phyloP scores from a whole-genome alignment of 805 yeast genomes.

The Wickerhamomyces bovis region DNA sequence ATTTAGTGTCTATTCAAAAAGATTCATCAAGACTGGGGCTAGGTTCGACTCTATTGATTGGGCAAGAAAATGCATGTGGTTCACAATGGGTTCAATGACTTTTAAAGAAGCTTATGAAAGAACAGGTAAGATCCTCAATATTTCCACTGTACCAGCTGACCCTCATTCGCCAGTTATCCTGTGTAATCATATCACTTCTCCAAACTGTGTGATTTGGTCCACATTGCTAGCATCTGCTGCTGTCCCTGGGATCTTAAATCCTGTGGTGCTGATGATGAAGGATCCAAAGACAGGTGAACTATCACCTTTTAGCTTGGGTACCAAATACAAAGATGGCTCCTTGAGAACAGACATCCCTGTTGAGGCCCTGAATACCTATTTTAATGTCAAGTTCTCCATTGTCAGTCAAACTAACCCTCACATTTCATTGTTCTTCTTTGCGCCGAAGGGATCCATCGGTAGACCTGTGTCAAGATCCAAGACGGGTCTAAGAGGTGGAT shows the following conservation, averaged over 20 bases:
- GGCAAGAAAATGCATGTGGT: conserved; percentile 65
- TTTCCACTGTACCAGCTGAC: conserved; percentile 77
- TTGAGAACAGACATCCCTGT: conserved; percentile 75
- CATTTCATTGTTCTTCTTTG: conserved; percentile 65
- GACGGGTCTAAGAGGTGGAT: conserved; percentile 71
- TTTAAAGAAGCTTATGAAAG: conserved; percentile 62
- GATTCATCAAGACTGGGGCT: conserved; percentile 74
- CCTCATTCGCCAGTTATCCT: conserved; percentile 76
- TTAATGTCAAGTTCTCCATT: conserved; percentile 67
- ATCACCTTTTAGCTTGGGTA: conserved; percentile 65
- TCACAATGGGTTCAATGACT: conserved; percentile 67
- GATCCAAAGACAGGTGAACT: conserved; percentile 32
- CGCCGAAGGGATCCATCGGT: conserved; percentile 78
- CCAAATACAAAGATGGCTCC: conserved; percentile 74
- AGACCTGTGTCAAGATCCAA: conserved; percentile 61
- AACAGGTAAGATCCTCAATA: conserved; percentile 66
- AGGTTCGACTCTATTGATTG: conserved; percentile 68
- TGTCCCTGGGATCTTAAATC: conserved; percentile 76
- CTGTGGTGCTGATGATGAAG: conserved; percentile 75
- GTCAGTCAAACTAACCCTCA: conserved; percentile 85
- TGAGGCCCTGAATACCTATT: conserved; percentile 65
- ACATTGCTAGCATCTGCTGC: conserved; percentile 72
- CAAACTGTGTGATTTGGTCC: conserved; percentile 79
- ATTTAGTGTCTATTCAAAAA: conserved; percentile 49
- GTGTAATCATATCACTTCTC: conserved; percentile 72